Conservation (phyloP, 106 monocot genomes). For the Gastrodia elata region DNA sequence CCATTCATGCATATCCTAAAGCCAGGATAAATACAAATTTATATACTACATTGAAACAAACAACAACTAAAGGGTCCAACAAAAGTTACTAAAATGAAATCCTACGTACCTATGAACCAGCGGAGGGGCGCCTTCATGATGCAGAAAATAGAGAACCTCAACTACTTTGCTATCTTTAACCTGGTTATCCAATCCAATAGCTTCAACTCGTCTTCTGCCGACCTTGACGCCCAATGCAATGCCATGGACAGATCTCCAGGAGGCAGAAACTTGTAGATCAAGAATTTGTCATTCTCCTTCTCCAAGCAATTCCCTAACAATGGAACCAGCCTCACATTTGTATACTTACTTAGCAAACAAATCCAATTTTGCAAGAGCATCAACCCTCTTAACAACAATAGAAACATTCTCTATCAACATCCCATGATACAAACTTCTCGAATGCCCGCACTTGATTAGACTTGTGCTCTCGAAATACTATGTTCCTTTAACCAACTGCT, state of each 20-base stretch:
- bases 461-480: constrained; percentile 46
- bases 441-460: constrained; percentile 72
- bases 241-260: constrained; percentile 42
- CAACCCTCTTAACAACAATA: constrained; percentile 71
- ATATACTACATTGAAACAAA: too few species aligned
- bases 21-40: too few species aligned
- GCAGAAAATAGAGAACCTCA: constrained; percentile 53
- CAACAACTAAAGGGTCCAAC: too few species aligned
- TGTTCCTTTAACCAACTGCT: constrained; percentile 55
- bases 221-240: constrained; percentile 24
- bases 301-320: constrained; percentile 62
- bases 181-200: constrained; percentile 61
- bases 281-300: constrained; percentile 51
- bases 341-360: constrained; percentile 31
- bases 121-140: constrained; percentile 49
- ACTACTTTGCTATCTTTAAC: constrained; percentile 56
- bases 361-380: constrained; percentile 42
- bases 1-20: too few species aligned
- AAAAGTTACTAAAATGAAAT: not conserved
- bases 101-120: constrained; percentile 48
- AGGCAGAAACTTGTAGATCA: constrained; percentile 52
- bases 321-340: constrained; percentile 41
- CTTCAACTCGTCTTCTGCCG: constrained; percentile 32
- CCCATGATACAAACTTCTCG: constrained; percentile 66
- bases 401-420: constrained; percentile 39